Evolutionary conservation across 2,329 filamentous ascomycete genomes (phyloP).

Genomic region (Colletotrichum endophyticum): DNA sequence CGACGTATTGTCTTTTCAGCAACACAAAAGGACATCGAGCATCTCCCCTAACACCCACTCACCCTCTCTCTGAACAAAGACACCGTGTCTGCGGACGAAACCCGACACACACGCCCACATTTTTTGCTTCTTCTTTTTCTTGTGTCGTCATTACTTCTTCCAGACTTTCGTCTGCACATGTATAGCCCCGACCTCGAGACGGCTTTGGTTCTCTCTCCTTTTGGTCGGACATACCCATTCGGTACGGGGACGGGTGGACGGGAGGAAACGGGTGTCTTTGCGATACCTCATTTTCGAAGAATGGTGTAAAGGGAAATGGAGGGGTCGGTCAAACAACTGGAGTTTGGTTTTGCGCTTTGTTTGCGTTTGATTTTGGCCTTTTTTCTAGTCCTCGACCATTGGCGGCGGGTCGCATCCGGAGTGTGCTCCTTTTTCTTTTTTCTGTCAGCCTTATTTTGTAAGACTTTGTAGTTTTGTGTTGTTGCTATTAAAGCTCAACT

Average conservation of each 20-base stretch:
- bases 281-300: background rate
- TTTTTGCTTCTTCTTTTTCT: background rate
- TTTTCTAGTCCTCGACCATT: background rate
- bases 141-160: constrained; percentile 8
- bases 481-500: background rate
- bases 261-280: background rate
- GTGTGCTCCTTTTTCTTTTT: background rate
- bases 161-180: background rate
- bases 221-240: background rate
- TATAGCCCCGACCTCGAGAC: background rate
- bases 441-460: background rate
- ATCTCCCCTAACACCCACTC: background rate
- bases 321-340: background rate
- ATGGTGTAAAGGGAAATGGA: background rate
- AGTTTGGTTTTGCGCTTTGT: background rate
- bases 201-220: background rate
- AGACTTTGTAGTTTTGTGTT: background rate
- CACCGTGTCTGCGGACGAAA: background rate
- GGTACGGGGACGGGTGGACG: background rate
- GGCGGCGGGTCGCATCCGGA: background rate
- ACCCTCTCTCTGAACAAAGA: background rate
- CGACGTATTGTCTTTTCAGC: background rate
- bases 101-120: background rate
- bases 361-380: background rate
- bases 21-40: background rate